Evolutionary conservation across 495 filamentous ascomycete species (phyloP), one percentile per base, ranked within the genome.

Genomic region (Annulohypoxylon moriforme): DNA sequence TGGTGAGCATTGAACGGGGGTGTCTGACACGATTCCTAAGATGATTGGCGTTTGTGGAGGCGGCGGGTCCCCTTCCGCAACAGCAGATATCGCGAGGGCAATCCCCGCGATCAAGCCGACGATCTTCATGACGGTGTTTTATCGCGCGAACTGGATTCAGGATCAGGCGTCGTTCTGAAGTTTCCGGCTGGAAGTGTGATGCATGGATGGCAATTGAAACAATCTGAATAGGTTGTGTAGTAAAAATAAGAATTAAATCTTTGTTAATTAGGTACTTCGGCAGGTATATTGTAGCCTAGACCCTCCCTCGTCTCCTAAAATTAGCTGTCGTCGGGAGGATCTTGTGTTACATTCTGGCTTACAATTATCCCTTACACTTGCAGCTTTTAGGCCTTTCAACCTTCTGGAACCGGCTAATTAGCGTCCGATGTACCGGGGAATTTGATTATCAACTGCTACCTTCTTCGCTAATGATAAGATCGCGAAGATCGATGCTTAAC

Each of bases 401-500:
- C 25, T 53, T 60, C 58, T 60, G 25, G 69, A 68, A 52, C 64
- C 50, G 52, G 63, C 14, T 67, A 53, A 72, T 72, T 66, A 55
- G 52, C 10, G 20, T 53, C 33, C 29, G 59, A 24, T 2, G 34
- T 64, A 46, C 46, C 44, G 67, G 60, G 56, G 57, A 60, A 66
- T 60, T 6, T 56, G 34, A 22, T 25, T 22, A 27, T 53, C 55
- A 11, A 61, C 38, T 52, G 55, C 18, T n/a, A 47, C 49, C 47
- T 49, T 61, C 34, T 61, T 71, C 47, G 55, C 46, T 40, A 47
- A 50, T 31, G 38, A 66, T 65, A 57, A 60, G 55, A 66, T 66
- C 55, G 33, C 20, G 27, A 55, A 13, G 56, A 60, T 49, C 27
- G 46, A 60, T 36, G 29, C 29, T 36, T 64, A 46, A 24, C 11